Percentiles rank a stretch among this genome's conserved stretches.
These are phyloP conservation scores for Pseudogymnoascus sp. DNA, from an alignment of 2,329 filamentous ascomycete species.

Conservation along the genomic window DNA sequence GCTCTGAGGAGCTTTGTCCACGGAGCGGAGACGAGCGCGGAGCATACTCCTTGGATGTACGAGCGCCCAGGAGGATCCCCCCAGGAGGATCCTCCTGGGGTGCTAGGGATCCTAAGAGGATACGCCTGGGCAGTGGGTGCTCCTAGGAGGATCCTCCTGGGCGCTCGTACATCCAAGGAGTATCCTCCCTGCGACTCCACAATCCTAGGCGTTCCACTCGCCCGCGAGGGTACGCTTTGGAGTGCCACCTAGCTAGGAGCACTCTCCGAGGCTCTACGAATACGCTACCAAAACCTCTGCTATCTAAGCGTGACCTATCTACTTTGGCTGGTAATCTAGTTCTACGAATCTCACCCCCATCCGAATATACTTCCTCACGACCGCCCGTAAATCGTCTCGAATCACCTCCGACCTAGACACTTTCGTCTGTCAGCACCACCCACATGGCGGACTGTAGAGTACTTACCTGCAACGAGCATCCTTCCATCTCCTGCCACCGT, in stretches of 20 bases:
- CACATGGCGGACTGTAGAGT: neutral
- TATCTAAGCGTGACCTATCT: no score
- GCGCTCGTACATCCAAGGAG: neutral
- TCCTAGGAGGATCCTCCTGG: neutral
- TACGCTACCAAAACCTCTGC: no score
- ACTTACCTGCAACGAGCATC: neutral
- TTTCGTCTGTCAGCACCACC: slow-evolving; percentile 2
- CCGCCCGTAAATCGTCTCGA: slow-evolving; percentile 14
- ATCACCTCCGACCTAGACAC: slow-evolving; percentile 12
- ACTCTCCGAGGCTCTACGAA: no score
- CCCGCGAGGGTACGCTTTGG: neutral
- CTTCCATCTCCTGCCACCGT: neutral
- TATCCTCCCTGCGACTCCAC: neutral
- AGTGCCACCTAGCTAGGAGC: no score
- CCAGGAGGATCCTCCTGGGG: neutral
- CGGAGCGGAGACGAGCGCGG: neutral
- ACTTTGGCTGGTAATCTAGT: no score
- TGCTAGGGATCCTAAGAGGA: neutral
- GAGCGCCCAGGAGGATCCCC: neutral
- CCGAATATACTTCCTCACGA: no score
- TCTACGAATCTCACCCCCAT: no score
- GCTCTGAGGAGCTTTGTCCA: neutral
- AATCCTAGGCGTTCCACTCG: neutral
- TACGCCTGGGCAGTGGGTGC: neutral
- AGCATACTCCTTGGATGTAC: neutral